Conservation (phyloP, 192 early-diverging fungal species). For the Glomus cerebriforme region DNA sequence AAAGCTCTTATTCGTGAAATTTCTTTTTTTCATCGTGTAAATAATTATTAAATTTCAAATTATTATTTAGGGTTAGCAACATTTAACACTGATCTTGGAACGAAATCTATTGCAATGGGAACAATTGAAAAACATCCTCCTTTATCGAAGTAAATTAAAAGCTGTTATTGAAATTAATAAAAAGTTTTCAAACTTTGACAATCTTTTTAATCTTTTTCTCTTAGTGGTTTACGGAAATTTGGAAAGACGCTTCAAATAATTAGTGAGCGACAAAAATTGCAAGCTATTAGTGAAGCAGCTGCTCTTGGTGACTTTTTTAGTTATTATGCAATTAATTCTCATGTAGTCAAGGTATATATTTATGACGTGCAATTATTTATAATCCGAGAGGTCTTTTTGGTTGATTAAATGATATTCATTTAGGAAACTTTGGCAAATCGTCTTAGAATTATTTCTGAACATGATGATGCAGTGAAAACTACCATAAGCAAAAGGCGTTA, state of each 20-base stretch:
- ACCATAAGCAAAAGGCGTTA: slow-evolving; percentile 46
- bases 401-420: neutral
- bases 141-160: slow-evolving; percentile 19
- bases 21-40: neutral
- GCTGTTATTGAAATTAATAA: neutral
- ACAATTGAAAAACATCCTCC: slow-evolving; percentile 31
- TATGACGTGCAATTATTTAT: neutral
- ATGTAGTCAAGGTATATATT: slow-evolving; percentile 20
- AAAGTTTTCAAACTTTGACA: neutral
- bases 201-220: too few relatives aligned
- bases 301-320: slow-evolving; percentile 29
- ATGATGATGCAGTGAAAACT: slow-evolving; percentile 41
- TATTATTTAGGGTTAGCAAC: slow-evolving; percentile 9
- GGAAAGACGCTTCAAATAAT: slow-evolving; percentile 31
- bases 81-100: slow-evolving; percentile 19
- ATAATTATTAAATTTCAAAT: neutral
- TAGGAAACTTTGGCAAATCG: slow-evolving; percentile 41
- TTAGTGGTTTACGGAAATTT: slow-evolving; percentile 23
- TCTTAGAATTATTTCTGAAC: slow-evolving; percentile 41
- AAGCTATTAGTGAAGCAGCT: slow-evolving; percentile 37
- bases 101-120: slow-evolving; percentile 18
- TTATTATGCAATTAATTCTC: slow-evolving; percentile 31
- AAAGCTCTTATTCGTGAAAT: too few relatives aligned
- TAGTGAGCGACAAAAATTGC: slow-evolving; percentile 39
- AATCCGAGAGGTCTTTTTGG: neutral